Conservation (phyloP, 768 basidiomycete genomes). For the Boletus vinaceobasis region DNA sequence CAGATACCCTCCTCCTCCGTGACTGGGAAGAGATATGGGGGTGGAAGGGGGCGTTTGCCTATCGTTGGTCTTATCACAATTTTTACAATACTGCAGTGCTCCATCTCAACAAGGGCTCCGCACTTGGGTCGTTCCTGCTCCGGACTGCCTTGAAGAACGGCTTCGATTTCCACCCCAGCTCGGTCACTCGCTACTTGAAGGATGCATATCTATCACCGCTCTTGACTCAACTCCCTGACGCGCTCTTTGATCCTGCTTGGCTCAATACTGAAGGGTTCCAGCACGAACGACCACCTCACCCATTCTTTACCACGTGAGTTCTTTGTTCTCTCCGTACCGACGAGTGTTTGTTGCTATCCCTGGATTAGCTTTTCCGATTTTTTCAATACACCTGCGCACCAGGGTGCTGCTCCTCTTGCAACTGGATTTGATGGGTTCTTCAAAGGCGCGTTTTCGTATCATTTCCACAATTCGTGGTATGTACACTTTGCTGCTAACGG, state of each 20-base stretch:
- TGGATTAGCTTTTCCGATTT: constrained; percentile 70
- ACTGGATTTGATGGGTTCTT: constrained; percentile 91
- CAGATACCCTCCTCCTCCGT: constrained; percentile 86
- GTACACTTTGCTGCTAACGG: constrained; percentile 7
- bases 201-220: constrained; percentile 79
- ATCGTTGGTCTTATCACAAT: constrained; percentile 88
- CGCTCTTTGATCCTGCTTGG: constrained; percentile 93
- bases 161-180: constrained; percentile 95
- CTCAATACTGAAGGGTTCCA: constrained; percentile 89
- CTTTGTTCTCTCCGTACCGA: no score
- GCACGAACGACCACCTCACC: constrained; percentile 86
- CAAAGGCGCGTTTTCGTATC: constrained; percentile 88
- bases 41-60: constrained; percentile 92
- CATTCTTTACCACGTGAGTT: constrained; percentile 79
- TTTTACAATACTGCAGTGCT: constrained; percentile 95
- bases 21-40: constrained; percentile 99
- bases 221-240: constrained; percentile 81
- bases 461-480: constrained; percentile 91
- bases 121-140: constrained; percentile 87
- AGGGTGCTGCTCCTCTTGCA: constrained; percentile 75
- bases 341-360: neutral
- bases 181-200: constrained; percentile 77
- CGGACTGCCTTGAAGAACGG: constrained; percentile 88
- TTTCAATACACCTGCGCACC: constrained; percentile 69
- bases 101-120: constrained; percentile 83